These are phyloP conservation scores for Heliophila coronopifolia DNA, from an alignment of 441 rosid species.

Conservation along the genomic window DNA sequence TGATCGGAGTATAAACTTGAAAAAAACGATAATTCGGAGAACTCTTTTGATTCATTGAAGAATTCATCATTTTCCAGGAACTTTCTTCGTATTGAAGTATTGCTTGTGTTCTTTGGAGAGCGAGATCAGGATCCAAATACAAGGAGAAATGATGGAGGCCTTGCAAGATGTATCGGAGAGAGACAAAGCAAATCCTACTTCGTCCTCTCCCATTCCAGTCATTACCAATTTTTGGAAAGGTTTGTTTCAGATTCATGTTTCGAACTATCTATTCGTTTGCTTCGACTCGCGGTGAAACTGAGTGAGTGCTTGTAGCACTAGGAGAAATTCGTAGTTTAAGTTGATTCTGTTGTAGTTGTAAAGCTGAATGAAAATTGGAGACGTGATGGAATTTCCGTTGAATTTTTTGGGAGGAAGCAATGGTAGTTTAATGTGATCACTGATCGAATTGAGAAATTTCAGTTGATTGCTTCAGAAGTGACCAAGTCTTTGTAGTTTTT, in stretches of 20 bases:
- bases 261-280: slow-evolving; percentile 1
- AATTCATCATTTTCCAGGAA: slow-evolving; percentile 13
- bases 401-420: too few relatives aligned
- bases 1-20: slow-evolving; percentile 9
- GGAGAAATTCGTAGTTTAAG: not conserved
- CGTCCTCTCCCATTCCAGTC: slow-evolving; percentile 65
- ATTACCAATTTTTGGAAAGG: slow-evolving; percentile 96
- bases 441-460: slow-evolving; percentile 5
- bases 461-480: slow-evolving; percentile 2
- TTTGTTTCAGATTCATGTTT: slow-evolving; percentile 24
- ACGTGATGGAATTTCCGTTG: too few relatives aligned
- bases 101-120: slow-evolving; percentile 6
- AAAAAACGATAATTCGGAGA: not conserved
- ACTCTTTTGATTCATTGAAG: slow-evolving; percentile 2
- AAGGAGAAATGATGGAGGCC: slow-evolving; percentile 51
- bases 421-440: slow-evolving; percentile 8
- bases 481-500: not conserved
- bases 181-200: slow-evolving; percentile 42
- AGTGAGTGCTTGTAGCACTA: not conserved
- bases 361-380: too few relatives aligned
- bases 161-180: slow-evolving; percentile 69
- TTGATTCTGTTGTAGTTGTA: too few relatives aligned
- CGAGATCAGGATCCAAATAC: slow-evolving; percentile 32
- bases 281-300: not conserved
- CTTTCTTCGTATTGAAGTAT: slow-evolving; percentile 15